Evolutionary conservation across 805 yeast species (phyloP), one percentile per base, ranked within the genome.

Genomic region (Saccharomycopsis oosterbeekiorum): DNA sequence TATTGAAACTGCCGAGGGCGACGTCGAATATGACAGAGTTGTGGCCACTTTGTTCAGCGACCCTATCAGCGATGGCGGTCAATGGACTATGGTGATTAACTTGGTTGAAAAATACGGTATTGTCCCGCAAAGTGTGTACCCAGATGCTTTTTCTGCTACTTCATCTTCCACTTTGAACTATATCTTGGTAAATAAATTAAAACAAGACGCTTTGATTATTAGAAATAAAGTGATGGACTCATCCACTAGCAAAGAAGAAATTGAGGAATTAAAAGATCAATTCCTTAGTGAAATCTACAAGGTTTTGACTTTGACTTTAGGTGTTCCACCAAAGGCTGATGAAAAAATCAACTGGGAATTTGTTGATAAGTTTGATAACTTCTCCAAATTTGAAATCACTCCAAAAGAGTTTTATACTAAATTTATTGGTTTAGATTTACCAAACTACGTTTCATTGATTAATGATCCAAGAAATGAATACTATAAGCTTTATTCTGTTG

Each of bases 1-100:
- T 60, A 75, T 85, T 62, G 87, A 86, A 67, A 86, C 96, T 29
- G 78, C 81, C 40, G 76, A 81, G 42, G 84, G 85, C 70, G 84
- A 79, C 54, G 80, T 85, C 59, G 53, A 47, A 21, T 91, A 84
- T 65, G 84, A 91, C 0, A 79, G 96, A 65, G 73, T 88, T 61
- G 82, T 89, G 57, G 88, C 85, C 72, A 81, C 80, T 66, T 73
- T 89, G 56, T 75, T 89, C 60, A 67, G 75, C 4, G 85, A 82
- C 60, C 96, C 96, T 26, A 83, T 84, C 55, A 71, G 80, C 62
- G 96, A 90, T 69, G 96, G 97, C 67, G 96, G 97, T 59, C 96
- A 89, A 73, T 89, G 87, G 79, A 85, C 87, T 65, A 86, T 89
- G 94, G 82, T 88, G 70, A 77, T 85, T 57, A 88, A 89, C 72